Evolutionary conservation across 768 basidiomycete genomes (phyloP).

Genomic region (Nevesoporus exiguus): DNA sequence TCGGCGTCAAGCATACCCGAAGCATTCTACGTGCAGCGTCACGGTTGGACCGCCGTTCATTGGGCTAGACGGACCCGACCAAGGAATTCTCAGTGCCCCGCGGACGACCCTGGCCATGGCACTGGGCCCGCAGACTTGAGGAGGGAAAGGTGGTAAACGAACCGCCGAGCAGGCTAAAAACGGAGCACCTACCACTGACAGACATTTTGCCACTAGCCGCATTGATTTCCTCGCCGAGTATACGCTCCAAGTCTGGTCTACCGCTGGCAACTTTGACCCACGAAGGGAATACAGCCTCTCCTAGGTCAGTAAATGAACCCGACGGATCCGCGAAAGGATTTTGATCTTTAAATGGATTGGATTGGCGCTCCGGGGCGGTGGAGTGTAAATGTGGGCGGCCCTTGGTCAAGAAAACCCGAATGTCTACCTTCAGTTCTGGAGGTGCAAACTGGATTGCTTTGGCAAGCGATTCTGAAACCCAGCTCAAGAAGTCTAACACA

Average conservation of each 20-base stretch:
- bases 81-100: slow-evolving; percentile 34
- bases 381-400: not conserved
- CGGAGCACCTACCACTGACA: slow-evolving; percentile 39
- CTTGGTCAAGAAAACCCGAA: slow-evolving; percentile 17
- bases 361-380: not conserved
- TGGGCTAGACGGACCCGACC: slow-evolving; percentile 22
- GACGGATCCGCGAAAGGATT: not conserved
- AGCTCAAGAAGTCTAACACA: slow-evolving; percentile 12
- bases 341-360: slow-evolving; percentile 9
- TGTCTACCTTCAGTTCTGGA: slow-evolving; percentile 13
- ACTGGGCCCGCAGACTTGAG: slow-evolving; percentile 37
- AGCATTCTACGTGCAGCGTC: slow-evolving; percentile 32
- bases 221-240: slow-evolving; percentile 37
- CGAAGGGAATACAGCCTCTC: not conserved
- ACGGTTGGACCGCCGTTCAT: slow-evolving; percentile 34
- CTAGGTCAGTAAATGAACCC: not conserved
- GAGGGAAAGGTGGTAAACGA: not conserved
- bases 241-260: slow-evolving; percentile 37
- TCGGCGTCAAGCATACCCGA: slow-evolving; percentile 30
- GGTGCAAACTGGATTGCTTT: slow-evolving; percentile 14
- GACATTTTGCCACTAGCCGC: slow-evolving; percentile 34
- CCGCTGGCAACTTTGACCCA: slow-evolving; percentile 32
- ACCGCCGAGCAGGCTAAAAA: not conserved
- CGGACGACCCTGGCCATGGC: slow-evolving; percentile 36
- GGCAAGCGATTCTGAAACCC: slow-evolving; percentile 12